A percentile compares a stretch with the other conserved stretches of the same genome.
Evolutionary conservation across 2,329 filamentous ascomycete genomes (phyloP).

Genomic region (Teratosphaeria gauchensis): DNA sequence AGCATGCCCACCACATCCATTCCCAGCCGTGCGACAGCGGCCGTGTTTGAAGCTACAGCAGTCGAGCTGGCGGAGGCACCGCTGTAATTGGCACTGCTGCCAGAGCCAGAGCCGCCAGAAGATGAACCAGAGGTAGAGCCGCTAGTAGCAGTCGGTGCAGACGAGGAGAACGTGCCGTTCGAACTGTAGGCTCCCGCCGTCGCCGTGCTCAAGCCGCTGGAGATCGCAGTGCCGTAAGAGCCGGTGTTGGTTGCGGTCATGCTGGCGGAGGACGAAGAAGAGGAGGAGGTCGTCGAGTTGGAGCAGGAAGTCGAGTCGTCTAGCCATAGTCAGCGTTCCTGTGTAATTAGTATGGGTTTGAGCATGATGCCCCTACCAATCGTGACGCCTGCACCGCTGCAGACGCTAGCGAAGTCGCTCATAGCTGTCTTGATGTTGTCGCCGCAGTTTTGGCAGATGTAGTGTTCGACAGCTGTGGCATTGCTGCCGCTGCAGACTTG

Average conservation of each 20-base stretch:
- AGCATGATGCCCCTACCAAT: conserved; percentile 16
- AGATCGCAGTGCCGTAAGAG: neutral
- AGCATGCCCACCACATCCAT: conserved; percentile 17
- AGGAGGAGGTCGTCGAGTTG: conserved; percentile 3
- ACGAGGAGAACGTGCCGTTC: neutral
- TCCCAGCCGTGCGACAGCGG: conserved; percentile 12
- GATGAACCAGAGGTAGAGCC: neutral
- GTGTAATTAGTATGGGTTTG: neutral
- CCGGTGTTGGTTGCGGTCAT: conserved; percentile 2
- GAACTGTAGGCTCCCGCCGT: conserved; percentile 3
- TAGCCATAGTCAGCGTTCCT: neutral
- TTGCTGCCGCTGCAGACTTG: conserved; percentile 21
- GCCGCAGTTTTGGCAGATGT: conserved; percentile 22
- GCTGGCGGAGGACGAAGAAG: neutral
- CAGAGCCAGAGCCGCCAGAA: neutral
- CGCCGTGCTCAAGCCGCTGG: neutral
- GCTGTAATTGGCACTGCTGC: neutral
- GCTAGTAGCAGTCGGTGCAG: conserved; percentile 5
- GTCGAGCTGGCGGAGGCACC: conserved; percentile 2
- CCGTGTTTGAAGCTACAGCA: conserved; percentile 1
- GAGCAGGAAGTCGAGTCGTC: conserved; percentile 5
- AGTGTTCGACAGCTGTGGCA: conserved; percentile 17
- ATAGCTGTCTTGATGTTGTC: conserved; percentile 18
- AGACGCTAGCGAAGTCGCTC: conserved; percentile 22
- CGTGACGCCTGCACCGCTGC: conserved; percentile 22